Evolutionary conservation across 345 rosid species (phyloP).

Genomic region (Excoecaria agallocha): DNA sequence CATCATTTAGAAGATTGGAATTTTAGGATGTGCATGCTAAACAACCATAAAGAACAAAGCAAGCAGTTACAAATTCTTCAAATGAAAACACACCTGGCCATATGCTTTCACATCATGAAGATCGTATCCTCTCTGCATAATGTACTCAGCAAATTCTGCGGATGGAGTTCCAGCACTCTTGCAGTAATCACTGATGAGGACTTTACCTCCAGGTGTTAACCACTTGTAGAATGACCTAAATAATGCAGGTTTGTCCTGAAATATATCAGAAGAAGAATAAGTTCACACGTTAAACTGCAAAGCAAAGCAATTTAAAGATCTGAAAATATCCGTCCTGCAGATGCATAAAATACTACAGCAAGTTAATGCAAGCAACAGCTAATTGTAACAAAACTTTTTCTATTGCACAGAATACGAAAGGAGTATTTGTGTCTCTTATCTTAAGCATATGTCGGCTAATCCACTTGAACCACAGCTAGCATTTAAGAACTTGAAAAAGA

Average conservation of each 20-base stretch:
- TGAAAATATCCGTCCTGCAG: neutral
- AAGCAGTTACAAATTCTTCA: slow-evolving; percentile 8
- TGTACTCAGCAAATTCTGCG: slow-evolving; percentile 61
- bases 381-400: neutral
- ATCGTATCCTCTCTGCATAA: slow-evolving; percentile 90
- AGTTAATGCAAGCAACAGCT: neutral
- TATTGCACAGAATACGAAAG: neutral
- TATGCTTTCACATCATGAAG: slow-evolving; percentile 78
- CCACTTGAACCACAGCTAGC: neutral
- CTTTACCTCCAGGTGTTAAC: slow-evolving; percentile 91
- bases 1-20: neutral
- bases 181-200: slow-evolving; percentile 94
- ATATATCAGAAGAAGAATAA: neutral
- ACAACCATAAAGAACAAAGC: neutral
- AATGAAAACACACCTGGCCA: slow-evolving; percentile 57
- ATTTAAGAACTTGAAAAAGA: neutral
- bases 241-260: slow-evolving; percentile 88
- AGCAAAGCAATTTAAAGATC: neutral
- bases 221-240: slow-evolving; percentile 87
- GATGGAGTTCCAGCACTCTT: slow-evolving; percentile 65
- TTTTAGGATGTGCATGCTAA: neutral
- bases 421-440: neutral
- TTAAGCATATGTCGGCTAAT: neutral
- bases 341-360: neutral
- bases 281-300: neutral